These are phyloP conservation scores for Chaetoscypha palmicola DNA, from an alignment of 2,329 filamentous ascomycete species.

Conservation along the genomic window DNA sequence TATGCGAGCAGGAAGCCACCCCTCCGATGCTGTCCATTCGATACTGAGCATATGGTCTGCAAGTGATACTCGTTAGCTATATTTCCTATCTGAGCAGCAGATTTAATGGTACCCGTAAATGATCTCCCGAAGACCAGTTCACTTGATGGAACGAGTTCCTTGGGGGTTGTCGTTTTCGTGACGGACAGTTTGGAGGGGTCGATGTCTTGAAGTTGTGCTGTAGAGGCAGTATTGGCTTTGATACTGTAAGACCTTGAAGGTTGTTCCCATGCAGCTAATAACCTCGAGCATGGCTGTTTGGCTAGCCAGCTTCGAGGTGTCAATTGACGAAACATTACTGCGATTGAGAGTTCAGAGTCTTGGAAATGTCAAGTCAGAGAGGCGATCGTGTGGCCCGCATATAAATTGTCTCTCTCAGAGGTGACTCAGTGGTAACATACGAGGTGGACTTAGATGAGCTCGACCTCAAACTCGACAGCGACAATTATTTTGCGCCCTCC, in stretches of 20 bases:
- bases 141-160: slow-evolving; percentile 64
- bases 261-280: slow-evolving; percentile 31
- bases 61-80: slow-evolving; percentile 4
- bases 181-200: slow-evolving; percentile 72
- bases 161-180: slow-evolving; percentile 68
- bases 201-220: slow-evolving; percentile 53
- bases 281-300: slow-evolving; percentile 28
- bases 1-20: slow-evolving; percentile 70
- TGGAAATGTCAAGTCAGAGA: too few species aligned
- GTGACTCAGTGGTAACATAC: too few species aligned
- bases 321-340: slow-evolving; percentile 41
- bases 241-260: slow-evolving; percentile 43
- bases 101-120: slow-evolving; percentile 65
- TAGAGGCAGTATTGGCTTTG: slow-evolving; percentile 30
- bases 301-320: slow-evolving; percentile 37
- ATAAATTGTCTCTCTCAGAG: too few species aligned
- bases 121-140: slow-evolving; percentile 83
- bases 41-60: slow-evolving; percentile 94
- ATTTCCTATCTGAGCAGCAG: not conserved
- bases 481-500: slow-evolving; percentile 15
- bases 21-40: slow-evolving; percentile 81
- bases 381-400: too few species aligned
- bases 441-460: too few species aligned
- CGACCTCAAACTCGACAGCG: not conserved
- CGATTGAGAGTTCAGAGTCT: too few species aligned